These are phyloP conservation scores for Talaromyces ruber DNA, from an alignment of 495 filamentous ascomycete species.

Conservation along the genomic window DNA sequence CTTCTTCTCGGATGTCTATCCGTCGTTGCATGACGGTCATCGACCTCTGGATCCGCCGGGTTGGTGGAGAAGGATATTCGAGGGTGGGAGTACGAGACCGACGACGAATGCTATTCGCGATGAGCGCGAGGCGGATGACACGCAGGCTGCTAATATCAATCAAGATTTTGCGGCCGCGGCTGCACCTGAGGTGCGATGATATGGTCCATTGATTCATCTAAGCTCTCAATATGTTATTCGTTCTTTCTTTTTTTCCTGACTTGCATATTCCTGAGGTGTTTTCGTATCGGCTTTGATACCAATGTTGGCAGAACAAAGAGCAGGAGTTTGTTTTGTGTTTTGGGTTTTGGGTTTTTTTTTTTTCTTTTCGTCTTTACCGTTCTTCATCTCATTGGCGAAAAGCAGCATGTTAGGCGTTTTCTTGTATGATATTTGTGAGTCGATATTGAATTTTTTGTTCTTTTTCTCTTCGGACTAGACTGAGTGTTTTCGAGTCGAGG, in stretches of 20 bases:
- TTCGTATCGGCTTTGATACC: not conserved
- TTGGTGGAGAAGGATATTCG: constrained; percentile 90
- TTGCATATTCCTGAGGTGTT: not conserved
- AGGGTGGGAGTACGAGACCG: constrained; percentile 18
- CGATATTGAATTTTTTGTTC: not conserved
- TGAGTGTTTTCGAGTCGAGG: no score
- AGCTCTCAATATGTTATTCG: no score
- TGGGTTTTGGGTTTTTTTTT: not conserved
- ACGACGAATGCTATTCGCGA: not conserved
- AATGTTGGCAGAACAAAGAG: not conserved
- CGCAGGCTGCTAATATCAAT: constrained; percentile 23
- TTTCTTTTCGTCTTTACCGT: not conserved
- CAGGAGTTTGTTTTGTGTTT: no score
- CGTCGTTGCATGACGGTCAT: constrained; percentile 75
- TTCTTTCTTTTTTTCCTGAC: no score
- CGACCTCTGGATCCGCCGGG: constrained; percentile 81
- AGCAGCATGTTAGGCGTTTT: not conserved
- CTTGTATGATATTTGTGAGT: not conserved
- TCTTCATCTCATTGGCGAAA: not conserved
- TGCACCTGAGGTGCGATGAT: constrained; percentile 32
- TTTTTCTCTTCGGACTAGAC: no score
- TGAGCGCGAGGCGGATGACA: constrained; percentile 12
- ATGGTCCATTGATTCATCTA: no score
- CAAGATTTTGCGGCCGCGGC: constrained; percentile 30
- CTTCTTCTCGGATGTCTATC: constrained; percentile 96